Evolutionary conservation across 495 filamentous ascomycete genomes (phyloP), one percentile per base, ranked within the genome.

Genomic region (Neurospora sp.): DNA sequence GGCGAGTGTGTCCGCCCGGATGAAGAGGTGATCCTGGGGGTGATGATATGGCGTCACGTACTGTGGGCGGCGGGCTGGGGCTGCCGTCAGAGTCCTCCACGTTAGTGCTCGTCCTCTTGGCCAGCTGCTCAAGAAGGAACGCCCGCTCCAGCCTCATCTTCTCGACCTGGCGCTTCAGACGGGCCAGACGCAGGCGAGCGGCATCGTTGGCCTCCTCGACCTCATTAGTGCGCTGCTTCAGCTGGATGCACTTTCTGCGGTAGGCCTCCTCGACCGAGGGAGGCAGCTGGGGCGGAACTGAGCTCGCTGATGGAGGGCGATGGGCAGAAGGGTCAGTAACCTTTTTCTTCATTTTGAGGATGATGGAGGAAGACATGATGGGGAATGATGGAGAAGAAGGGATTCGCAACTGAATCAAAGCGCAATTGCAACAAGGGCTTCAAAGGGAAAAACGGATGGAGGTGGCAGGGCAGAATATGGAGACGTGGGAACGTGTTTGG

Each of bases 191-290:
- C 38, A 92, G 82, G 44, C 92, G 89, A 62, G 92, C 89, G 23
- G 91, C 85, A 72, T 97, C 93, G 78, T 97, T 97, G 76, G 92
- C 90, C 39, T 92, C 90, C 78, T 98, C 94, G 77, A 98, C 91
- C 79, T 98, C 95, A 73, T 87, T 90, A 71, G 97, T 91, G 48
- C 96, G 93, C 76, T 91, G 90, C 82, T 96, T 96, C 23, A 99
- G 89, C 75, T 96, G 91, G 83, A 97, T 94, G 81, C 96, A 98
- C 89, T 99, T 99, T 77, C 91, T 89, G 77, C 95, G 93, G 84
- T 99, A 99, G 72, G 95, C 94, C 78, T 93, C 90, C 83, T 99
- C 96, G 62, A 98, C 93, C 39, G 94, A 97, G 23, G 96, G 94
- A 16, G 96, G 94, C n/a, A 94, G 88, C 42, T 90, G 82, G 2